Conservation (phyloP, 768 basidiomycete species). For the Tubosaeta brunneosetosa region DNA sequence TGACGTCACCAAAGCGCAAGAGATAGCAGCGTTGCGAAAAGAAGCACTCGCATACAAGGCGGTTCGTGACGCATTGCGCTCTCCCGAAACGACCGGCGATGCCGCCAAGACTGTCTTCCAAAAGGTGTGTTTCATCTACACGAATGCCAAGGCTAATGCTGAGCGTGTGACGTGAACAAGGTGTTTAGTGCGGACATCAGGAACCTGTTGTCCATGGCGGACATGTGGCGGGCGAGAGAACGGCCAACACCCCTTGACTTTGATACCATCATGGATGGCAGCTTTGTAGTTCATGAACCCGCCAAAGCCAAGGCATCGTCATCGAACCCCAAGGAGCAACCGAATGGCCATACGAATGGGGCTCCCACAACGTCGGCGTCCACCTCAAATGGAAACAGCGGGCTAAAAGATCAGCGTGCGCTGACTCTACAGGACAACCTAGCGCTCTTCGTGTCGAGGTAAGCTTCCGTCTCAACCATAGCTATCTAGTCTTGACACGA, state of each 20-base stretch:
- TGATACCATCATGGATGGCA: constrained; percentile 62
- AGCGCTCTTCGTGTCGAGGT: constrained; percentile 84
- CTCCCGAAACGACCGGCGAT: constrained; percentile 32
- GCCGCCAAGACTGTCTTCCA: constrained; percentile 75
- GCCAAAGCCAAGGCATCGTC: constrained; percentile 10
- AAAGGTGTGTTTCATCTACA: constrained; percentile 51
- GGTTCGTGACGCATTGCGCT: constrained; percentile 69
- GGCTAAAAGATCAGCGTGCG: constrained; percentile 78
- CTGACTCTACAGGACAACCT: constrained; percentile 78
- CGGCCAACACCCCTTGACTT: constrained; percentile 83
- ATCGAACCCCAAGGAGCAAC: constrained; percentile 15
- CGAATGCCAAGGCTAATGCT: neutral
- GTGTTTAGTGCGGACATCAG: constrained; percentile 86
- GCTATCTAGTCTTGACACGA: constrained; percentile 7
- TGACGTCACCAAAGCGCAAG: constrained; percentile 54
- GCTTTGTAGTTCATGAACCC: constrained; percentile 45
- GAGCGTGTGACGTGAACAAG: constrained; percentile 35
- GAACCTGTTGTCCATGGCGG: constrained; percentile 86
- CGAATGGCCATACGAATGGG: constrained; percentile 26
- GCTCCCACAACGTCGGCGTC: neutral
- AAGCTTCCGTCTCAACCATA: constrained; percentile 2
- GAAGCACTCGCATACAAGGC: constrained; percentile 84
- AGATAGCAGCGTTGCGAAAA: constrained; percentile 84
- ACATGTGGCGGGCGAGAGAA: constrained; percentile 95
- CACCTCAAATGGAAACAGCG: constrained; percentile 16